Evolutionary conservation across 306 rosid species (phyloP).

Genomic region (Cercis canadensis): DNA sequence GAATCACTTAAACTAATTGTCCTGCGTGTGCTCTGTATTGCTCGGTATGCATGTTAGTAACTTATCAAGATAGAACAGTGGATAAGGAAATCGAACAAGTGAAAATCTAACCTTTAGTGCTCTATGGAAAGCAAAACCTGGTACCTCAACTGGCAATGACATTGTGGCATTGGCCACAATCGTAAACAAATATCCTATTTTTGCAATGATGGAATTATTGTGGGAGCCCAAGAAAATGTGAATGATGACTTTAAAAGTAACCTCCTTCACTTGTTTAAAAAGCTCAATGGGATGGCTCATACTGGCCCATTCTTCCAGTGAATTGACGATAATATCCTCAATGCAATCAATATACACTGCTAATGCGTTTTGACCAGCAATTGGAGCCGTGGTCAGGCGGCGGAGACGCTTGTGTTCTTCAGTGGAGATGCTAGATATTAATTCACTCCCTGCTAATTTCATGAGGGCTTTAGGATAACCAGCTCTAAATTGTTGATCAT

Average conservation of each 20-base stretch:
- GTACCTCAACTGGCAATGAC: conserved; percentile 2
- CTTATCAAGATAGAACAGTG: too few relatives aligned
- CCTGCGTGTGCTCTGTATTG: too few relatives aligned
- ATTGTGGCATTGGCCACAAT: neutral
- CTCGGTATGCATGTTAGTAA: too few relatives aligned
- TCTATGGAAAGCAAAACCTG: conserved; percentile 43
- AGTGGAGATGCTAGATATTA: neutral
- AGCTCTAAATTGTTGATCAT: conserved; percentile 17
- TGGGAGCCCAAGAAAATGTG: conserved; percentile 21
- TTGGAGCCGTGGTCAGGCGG: conserved; percentile 8
- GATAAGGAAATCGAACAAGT: neutral
- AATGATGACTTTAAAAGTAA: conserved; percentile 17
- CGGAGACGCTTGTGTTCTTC: conserved; percentile 41
- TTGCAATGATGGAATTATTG: neutral
- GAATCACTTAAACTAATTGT: too few relatives aligned
- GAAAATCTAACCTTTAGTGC: conserved; percentile 40
- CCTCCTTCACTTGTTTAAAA: conserved; percentile 27
- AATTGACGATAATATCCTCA: conserved; percentile 7
- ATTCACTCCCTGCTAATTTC: conserved; percentile 19
- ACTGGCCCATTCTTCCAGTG: conserved; percentile 34
- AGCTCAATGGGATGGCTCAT: conserved; percentile 43
- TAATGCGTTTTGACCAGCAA: conserved; percentile 33
- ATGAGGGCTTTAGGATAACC: conserved; percentile 27
- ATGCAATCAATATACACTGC: conserved; percentile 22
- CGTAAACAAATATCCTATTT: neutral